Conservation (phyloP, 2,329 filamentous ascomycete genomes). For the Calonectria ilicicola region DNA sequence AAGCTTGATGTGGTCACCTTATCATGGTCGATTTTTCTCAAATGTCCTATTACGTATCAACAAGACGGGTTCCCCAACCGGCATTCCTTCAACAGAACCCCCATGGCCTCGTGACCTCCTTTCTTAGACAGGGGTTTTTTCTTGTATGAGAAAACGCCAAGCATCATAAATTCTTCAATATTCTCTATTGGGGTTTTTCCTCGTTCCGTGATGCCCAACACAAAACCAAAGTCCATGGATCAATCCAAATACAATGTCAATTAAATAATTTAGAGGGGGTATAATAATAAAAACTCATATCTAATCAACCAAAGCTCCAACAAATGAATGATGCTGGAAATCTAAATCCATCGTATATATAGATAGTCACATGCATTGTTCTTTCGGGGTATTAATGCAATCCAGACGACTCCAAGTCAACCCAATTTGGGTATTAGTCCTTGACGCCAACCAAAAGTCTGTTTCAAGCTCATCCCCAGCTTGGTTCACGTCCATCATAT, state of each 20-base stretch:
- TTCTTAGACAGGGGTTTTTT: too few relatives aligned
- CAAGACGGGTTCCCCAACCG: background rate
- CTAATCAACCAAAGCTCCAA: background rate
- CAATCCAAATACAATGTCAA: background rate
- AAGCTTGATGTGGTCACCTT: conserved; percentile 1
- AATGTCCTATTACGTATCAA: background rate
- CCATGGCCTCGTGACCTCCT: too few relatives aligned
- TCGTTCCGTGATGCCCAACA: background rate
- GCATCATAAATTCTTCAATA: too few relatives aligned
- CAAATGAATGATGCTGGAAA: conserved; percentile 3
- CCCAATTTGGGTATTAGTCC: conserved; percentile 23
- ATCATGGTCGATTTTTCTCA: background rate
- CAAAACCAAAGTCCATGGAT: background rate
- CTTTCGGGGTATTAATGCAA: conserved; percentile 35
- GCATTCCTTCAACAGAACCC: too few relatives aligned
- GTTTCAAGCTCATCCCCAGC: background rate
- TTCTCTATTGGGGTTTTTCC: too few relatives aligned
- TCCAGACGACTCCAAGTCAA: conserved; percentile 13
- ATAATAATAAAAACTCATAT: conserved; percentile 14
- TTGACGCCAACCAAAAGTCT: conserved; percentile 35
- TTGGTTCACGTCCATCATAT: background rate
- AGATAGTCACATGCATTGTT: conserved; percentile 7
- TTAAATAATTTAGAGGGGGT: background rate
- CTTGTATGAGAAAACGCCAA: background rate
- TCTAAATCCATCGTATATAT: conserved; percentile 19